Conservation (phyloP, 345 rosid species). For the Eucalyptus pauciflora region DNA sequence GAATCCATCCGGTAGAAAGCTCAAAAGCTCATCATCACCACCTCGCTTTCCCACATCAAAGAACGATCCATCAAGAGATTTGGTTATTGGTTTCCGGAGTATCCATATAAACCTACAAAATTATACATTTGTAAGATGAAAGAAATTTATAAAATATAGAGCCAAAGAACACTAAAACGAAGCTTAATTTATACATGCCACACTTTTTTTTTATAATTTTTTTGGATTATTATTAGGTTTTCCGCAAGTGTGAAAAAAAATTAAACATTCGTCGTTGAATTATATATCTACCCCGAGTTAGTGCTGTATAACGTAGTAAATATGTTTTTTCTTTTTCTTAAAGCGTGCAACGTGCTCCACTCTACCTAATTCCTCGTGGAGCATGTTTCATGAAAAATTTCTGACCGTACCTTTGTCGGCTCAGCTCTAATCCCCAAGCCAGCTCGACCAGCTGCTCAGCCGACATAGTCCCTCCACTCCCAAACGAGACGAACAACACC, state of each 20-base stretch:
- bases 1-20: slow-evolving; percentile 50
- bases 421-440: slow-evolving; percentile 61
- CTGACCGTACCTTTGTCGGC: slow-evolving; percentile 12
- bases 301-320: neutral
- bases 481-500: slow-evolving; percentile 55
- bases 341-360: neutral
- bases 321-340: neutral
- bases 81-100: neutral
- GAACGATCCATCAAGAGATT: neutral
- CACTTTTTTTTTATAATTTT: slow-evolving; percentile 1
- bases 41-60: neutral
- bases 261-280: neutral
- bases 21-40: neutral
- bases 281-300: too few relatives aligned
- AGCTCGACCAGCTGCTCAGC: slow-evolving; percentile 36
- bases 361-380: neutral
- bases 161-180: neutral
- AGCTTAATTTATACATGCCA: neutral
- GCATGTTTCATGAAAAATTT: neutral
- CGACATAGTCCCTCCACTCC: slow-evolving; percentile 62
- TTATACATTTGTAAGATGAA: neutral
- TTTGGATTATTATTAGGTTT: neutral
- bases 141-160: neutral
- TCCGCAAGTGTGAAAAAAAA: slow-evolving; percentile 7
- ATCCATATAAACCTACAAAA: neutral